Evolutionary conservation across 805 yeast genomes (phyloP).

Genomic region (Brettanomyces nanus): DNA sequence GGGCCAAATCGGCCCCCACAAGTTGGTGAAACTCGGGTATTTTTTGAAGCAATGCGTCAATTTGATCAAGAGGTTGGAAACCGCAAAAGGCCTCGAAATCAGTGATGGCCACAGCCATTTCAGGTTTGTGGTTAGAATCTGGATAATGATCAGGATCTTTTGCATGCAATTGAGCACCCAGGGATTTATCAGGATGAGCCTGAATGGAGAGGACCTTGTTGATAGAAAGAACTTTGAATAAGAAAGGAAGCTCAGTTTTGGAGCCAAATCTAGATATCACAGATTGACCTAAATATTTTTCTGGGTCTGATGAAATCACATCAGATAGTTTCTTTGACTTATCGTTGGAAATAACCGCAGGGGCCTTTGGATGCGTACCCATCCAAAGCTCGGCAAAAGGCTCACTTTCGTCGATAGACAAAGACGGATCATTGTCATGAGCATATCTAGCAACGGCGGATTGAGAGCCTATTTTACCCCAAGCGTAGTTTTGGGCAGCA

Average conservation of each 20-base stretch:
- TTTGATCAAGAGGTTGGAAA: constrained; percentile 80
- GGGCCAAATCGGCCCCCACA: constrained; percentile 56
- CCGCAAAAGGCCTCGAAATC: constrained; percentile 98
- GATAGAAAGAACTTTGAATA: constrained; percentile 90
- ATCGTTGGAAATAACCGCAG: constrained; percentile 51
- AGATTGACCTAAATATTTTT: constrained; percentile 45
- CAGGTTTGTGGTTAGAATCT: constrained; percentile 98
- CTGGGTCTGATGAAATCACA: constrained; percentile 52
- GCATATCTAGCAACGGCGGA: constrained; percentile 92
- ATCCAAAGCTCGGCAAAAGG: constrained; percentile 99
- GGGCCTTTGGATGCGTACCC: constrained; percentile 96
- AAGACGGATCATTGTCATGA: constrained; percentile 52
- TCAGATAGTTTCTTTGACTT: constrained; percentile 54
- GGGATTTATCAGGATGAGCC: constrained; percentile 92
- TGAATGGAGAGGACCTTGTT: constrained; percentile 90
- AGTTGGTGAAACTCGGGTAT: constrained; percentile 72
- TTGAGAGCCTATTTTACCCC: constrained; percentile 65
- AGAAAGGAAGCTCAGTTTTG: constrained; percentile 70
- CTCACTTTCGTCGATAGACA: constrained; percentile 57
- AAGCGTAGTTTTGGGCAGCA: constrained; percentile 32
- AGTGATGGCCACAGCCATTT: constrained; percentile 97
- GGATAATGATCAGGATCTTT: constrained; percentile 92
- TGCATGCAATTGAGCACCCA: constrained; percentile 69
- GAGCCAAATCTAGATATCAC: constrained; percentile 63
- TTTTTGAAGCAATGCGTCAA: constrained; percentile 56